A percentile compares a stretch with the other conserved stretches of the same genome.
phyloP scores from a whole-genome alignment of 1,284 basidiomycete species.

The Grifola frondosa region DNA sequence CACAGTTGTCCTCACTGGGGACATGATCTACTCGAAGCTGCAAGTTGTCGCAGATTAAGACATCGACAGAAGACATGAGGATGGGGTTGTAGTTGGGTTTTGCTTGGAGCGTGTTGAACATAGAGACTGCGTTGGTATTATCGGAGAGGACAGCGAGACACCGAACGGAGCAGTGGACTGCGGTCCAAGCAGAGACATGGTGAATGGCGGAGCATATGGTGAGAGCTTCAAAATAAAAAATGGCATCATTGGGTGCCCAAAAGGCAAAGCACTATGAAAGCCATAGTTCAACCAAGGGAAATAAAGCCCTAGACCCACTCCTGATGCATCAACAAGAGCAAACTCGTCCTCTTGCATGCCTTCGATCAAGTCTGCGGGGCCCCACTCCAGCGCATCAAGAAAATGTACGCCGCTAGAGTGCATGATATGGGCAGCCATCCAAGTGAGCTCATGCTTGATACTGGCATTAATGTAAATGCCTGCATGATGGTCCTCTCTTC shows the following conservation, averaged over 20 bases:
- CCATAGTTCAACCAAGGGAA: constrained; percentile 8
- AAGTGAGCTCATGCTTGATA: constrained; percentile 29
- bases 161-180: neutral
- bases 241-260: neutral
- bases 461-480: constrained; percentile 31
- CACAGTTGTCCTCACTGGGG: constrained; percentile 19
- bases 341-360: constrained; percentile 1
- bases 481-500: constrained; percentile 17
- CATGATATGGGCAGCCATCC: constrained; percentile 20
- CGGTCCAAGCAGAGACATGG: neutral
- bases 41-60: constrained; percentile 10
- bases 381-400: neutral
- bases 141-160: constrained; percentile 24
- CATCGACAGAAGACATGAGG: constrained; percentile 16
- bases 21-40: constrained; percentile 27
- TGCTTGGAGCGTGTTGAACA: constrained; percentile 24
- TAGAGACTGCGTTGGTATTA: constrained; percentile 24
- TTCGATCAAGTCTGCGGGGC: neutral
- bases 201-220: constrained; percentile 8
- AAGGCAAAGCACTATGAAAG: neutral
- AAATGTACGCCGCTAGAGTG: neutral
- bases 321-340: neutral
- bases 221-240: constrained; percentile 14
- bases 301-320: constrained; percentile 1
- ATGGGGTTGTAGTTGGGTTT: constrained; percentile 22